Conservation (phyloP, 352 stramenopile species). For the Globisporangium acanthophoron region DNA sequence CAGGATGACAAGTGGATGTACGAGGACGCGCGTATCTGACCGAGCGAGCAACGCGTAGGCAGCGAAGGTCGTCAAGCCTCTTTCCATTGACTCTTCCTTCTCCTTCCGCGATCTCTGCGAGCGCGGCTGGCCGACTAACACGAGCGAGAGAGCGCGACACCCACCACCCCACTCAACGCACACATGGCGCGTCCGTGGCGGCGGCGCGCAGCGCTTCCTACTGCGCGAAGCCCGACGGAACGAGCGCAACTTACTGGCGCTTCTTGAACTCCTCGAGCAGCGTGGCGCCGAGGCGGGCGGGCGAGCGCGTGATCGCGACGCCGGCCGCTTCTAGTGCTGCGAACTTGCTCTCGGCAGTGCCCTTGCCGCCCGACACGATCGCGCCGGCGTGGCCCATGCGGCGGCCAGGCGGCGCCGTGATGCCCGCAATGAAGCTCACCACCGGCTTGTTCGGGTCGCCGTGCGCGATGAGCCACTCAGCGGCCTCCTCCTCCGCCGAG, state of each 20-base stretch:
- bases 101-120: background rate
- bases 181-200: background rate
- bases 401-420: conserved; percentile 96
- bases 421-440: conserved; percentile 99
- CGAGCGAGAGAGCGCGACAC: background rate
- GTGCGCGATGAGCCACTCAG: conserved; percentile 97
- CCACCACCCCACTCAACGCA: background rate
- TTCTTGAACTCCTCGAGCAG: conserved; percentile 96
- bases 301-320: conserved; percentile 95
- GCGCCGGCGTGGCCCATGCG: conserved; percentile 99
- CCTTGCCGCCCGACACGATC: conserved; percentile 98
- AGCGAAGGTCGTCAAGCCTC: background rate
- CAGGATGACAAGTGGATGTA: conserved; percentile 79
- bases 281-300: conserved; percentile 93
- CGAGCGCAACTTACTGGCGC: conserved; percentile 27
- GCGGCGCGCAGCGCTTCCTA: background rate
- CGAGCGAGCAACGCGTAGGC: background rate
- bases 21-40: conserved; percentile 52
- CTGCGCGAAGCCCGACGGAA: background rate
- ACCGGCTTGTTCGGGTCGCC: conserved; percentile 99
- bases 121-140: background rate
- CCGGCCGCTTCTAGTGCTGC: conserved; percentile 93
- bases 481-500: conserved; percentile 96
- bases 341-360: conserved; percentile 97
- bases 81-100: background rate